phyloP scores from a whole-genome alignment of 2,329 filamentous ascomycete genomes.

The Tolypocladium album region DNA sequence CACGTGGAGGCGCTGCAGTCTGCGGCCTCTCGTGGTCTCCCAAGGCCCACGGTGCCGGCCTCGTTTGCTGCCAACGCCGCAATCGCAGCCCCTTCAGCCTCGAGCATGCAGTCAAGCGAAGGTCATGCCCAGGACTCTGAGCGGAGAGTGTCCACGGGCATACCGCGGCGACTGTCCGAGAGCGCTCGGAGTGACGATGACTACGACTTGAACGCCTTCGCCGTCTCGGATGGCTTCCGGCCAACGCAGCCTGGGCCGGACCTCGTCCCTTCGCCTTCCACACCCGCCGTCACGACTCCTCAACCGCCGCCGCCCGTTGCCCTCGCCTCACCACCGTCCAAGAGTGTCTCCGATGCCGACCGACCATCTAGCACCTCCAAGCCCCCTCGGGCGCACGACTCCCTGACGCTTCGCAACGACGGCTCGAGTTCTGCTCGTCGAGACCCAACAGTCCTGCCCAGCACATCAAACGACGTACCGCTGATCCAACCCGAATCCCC shows the following conservation, averaged over 20 bases:
- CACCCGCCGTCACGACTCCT: slow-evolving; percentile 6
- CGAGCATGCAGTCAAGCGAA: slow-evolving; percentile 29
- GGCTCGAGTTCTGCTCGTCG: slow-evolving; percentile 21
- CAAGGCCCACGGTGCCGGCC: not conserved
- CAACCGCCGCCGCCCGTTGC: slow-evolving; percentile 8
- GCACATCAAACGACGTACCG: slow-evolving; percentile 23
- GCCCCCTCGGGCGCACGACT: slow-evolving; percentile 35
- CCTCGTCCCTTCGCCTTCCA: slow-evolving; percentile 14
- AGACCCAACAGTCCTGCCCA: slow-evolving; percentile 6
- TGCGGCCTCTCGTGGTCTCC: not conserved
- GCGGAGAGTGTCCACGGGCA: slow-evolving; percentile 30
- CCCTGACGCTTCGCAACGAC: slow-evolving; percentile 41
- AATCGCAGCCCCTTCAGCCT: not conserved
- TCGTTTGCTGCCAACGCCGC: not conserved
- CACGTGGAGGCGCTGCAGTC: not conserved
- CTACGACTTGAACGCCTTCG: slow-evolving; percentile 37
- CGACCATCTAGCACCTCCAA: slow-evolving; percentile 48
- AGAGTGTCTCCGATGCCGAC: slow-evolving; percentile 13
- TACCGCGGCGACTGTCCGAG: slow-evolving; percentile 27
- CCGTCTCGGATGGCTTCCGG: slow-evolving; percentile 35
- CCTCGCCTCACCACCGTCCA: slow-evolving; percentile 11
- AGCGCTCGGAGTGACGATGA: slow-evolving; percentile 25
- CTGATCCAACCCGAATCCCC: slow-evolving; percentile 45
- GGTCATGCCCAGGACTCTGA: slow-evolving; percentile 27
- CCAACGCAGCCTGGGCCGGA: not conserved